These are phyloP conservation scores for Linnemannia elongata DNA, from an alignment of 192 early-diverging fungal species.

Conservation along the genomic window DNA sequence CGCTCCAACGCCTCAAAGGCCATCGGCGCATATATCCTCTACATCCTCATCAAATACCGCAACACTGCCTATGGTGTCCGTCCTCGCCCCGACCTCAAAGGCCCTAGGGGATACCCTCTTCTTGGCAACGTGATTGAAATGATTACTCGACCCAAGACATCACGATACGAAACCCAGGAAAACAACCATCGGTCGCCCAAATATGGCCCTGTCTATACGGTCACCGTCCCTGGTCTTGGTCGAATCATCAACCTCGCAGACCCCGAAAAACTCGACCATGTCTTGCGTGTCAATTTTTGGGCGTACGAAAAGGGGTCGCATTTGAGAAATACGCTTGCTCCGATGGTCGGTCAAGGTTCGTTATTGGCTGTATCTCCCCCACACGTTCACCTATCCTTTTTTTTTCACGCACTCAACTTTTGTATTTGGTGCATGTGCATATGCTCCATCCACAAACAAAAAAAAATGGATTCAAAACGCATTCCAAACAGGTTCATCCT, in stretches of 20 bases:
- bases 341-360: conserved; percentile 44
- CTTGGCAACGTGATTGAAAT: conserved; percentile 33
- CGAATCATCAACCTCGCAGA: conserved; percentile 35
- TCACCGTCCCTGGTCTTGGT: conserved; percentile 41
- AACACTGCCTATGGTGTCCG: background rate
- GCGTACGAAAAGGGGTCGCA: conserved; percentile 45
- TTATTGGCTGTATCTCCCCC: background rate
- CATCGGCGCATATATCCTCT: conserved; percentile 20
- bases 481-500: background rate
- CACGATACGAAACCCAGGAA: conserved; percentile 28
- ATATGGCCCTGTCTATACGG: conserved; percentile 35
- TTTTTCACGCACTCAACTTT: background rate
- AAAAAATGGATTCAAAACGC: background rate
- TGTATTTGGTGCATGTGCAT: background rate
- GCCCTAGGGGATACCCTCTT: conserved; percentile 28
- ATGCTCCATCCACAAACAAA: background rate
- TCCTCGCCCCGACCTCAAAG: conserved; percentile 25
- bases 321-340: conserved; percentile 18
- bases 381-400: background rate
- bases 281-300: conserved; percentile 48
- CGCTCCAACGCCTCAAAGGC: conserved; percentile 18
- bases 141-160: background rate
- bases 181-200: conserved; percentile 11
- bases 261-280: conserved; percentile 44
- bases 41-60: conserved; percentile 19